Evolutionary conservation across 1,284 basidiomycete genomes (phyloP).

Genomic region (Exobasidium rhododendri): DNA sequence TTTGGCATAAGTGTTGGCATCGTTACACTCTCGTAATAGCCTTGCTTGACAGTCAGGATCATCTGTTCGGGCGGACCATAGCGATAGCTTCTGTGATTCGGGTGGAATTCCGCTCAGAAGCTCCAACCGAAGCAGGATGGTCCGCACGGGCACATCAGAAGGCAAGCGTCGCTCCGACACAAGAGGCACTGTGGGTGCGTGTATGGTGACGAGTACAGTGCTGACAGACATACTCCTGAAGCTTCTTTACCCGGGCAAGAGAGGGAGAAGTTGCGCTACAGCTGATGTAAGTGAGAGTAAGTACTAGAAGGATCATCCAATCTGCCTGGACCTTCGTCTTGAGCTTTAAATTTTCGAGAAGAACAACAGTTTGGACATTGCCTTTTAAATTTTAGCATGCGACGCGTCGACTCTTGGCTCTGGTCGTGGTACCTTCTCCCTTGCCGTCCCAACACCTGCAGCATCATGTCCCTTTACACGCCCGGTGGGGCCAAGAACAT

Average conservation of each 20-base stretch:
- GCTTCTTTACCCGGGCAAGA: too few species aligned
- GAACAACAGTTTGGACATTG: too few species aligned
- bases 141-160: conserved; percentile 24
- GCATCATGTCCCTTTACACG: conserved; percentile 1
- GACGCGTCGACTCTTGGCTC: too few species aligned
- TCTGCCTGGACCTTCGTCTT: too few species aligned
- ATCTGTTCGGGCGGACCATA: conserved; percentile 60
- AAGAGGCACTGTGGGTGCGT: conserved; percentile 36
- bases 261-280: too few species aligned
- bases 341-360: too few species aligned
- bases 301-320: too few species aligned
- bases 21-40: neutral
- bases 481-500: conserved; percentile 1
- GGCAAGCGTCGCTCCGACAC: conserved; percentile 37
- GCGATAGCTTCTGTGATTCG: conserved; percentile 47
- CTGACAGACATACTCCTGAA: conserved; percentile 28
- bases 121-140: conserved; percentile 73
- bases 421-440: neutral
- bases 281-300: too few species aligned
- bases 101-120: conserved; percentile 80
- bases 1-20: conserved; percentile 38
- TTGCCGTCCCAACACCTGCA: neutral
- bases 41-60: conserved; percentile 4
- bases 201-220: conserved; percentile 29
- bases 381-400: too few species aligned